Percentiles rank a stretch among this genome's conserved stretches.
phyloP scores from a whole-genome alignment of 1,284 basidiomycete genomes.

The Boletus sp. region DNA sequence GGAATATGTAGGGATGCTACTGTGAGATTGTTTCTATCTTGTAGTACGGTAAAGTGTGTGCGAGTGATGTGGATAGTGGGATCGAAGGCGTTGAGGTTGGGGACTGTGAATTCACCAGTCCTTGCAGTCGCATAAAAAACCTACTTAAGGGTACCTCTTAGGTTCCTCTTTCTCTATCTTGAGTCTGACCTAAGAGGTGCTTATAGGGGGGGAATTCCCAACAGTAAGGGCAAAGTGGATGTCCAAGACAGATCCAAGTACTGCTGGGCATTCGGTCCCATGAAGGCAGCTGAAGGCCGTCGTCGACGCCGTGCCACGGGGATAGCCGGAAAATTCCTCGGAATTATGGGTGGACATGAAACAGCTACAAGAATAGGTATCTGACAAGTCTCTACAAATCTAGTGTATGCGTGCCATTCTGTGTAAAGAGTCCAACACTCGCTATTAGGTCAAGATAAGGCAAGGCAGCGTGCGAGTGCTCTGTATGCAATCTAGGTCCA shows the following conservation, averaged over 20 bases:
- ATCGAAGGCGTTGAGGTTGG: neutral
- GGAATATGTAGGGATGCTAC: neutral
- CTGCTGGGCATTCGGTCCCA: constrained; percentile 1
- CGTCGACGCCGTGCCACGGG: neutral
- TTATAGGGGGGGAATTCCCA: no score
- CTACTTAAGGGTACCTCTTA: no score
- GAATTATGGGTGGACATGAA: constrained; percentile 15
- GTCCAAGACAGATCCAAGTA: constrained; percentile 5
- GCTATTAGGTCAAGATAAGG: constrained; percentile 18
- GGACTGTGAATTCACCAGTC: neutral
- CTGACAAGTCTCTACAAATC: constrained; percentile 21
- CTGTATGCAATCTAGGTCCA: constrained; percentile 19
- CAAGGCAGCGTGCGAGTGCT: constrained; percentile 9
- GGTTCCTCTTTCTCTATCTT: no score
- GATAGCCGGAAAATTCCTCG: constrained; percentile 10
- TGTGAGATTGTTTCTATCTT: neutral
- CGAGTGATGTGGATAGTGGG: neutral
- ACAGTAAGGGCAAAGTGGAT: neutral
- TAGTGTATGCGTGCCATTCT: constrained; percentile 15
- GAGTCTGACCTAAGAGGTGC: no score
- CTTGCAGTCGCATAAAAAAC: no score
- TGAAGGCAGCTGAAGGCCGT: constrained; percentile 5
- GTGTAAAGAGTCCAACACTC: constrained; percentile 20
- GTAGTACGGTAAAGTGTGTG: fast-evolving
- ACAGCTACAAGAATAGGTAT: constrained; percentile 28